A percentile compares a stretch with the other conserved stretches of the same genome.
phyloP scores from a whole-genome alignment of 768 basidiomycete genomes.

The Leucocoprinus birnbaumii region DNA sequence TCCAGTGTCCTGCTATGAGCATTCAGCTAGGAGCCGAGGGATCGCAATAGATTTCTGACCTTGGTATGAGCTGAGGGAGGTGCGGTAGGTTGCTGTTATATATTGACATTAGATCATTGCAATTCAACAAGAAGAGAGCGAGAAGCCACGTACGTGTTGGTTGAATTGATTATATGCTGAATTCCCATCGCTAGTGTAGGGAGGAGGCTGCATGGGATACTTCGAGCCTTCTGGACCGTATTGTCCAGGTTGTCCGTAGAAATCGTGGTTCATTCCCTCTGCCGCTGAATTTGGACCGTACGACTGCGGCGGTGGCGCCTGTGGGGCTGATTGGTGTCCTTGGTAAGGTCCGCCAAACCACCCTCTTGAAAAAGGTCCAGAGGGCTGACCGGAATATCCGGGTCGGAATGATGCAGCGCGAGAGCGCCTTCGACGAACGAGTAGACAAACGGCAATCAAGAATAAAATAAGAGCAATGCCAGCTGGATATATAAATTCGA shows the following conservation, averaged over 20 bases:
- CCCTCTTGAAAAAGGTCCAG: not conserved
- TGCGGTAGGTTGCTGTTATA: not conserved
- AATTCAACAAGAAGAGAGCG: not conserved
- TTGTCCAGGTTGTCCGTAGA: not conserved
- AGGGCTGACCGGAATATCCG: not conserved
- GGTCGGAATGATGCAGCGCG: not conserved
- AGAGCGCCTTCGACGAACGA: not conserved
- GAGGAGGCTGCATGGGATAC: not conserved
- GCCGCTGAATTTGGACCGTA: not conserved
- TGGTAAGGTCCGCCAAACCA: not conserved
- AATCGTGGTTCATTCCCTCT: not conserved
- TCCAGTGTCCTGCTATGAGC: too few relatives aligned
- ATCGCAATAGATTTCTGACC: not conserved
- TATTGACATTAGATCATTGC: not conserved
- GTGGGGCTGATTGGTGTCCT: not conserved
- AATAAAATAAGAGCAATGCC: not conserved
- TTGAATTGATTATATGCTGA: not conserved
- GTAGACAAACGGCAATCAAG: not conserved
- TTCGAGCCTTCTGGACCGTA: not conserved
- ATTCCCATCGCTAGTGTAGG: not conserved
- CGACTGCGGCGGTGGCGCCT: not conserved
- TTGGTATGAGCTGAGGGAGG: not conserved
- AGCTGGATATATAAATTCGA: not conserved
- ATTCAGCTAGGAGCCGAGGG: not conserved
- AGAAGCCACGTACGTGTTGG: not conserved